Conservation (phyloP, 2,329 filamentous ascomycete species). For the Fusarium sp. region DNA sequence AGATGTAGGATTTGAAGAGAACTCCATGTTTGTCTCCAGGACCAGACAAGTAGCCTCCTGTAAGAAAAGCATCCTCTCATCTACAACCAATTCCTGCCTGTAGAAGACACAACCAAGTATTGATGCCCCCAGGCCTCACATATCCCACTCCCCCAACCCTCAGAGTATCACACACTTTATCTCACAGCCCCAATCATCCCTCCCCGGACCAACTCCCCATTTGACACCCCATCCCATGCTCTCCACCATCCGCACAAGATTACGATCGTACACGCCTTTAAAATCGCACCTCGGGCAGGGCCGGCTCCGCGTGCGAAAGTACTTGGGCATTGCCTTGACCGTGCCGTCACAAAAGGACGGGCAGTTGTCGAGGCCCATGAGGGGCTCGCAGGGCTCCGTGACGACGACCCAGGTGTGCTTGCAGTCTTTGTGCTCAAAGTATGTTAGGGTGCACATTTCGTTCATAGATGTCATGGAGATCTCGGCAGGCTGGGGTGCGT, state of each 20-base stretch:
- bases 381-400: constrained; percentile 62
- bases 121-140: not conserved
- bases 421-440: constrained; percentile 66
- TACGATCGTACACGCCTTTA: constrained; percentile 62
- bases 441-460: constrained; percentile 65
- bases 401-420: constrained; percentile 68
- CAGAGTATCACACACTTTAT: constrained; percentile 54
- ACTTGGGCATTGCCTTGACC: constrained; percentile 55
- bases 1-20: no score
- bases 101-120: no score
- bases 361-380: constrained; percentile 67
- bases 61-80: no score
- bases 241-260: constrained; percentile 63
- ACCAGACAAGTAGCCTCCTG: no score
- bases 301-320: constrained; percentile 55
- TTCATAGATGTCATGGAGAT: not conserved
- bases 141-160: constrained; percentile 22
- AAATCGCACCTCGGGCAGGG: constrained; percentile 61
- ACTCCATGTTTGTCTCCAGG: no score
- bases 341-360: constrained; percentile 58
- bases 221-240: constrained; percentile 62
- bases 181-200: constrained; percentile 57
- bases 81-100: no score
- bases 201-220: constrained; percentile 63
- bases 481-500: not conserved